phyloP scores from a whole-genome alignment of 768 basidiomycete species.

The Leucocoprinus sp. region DNA sequence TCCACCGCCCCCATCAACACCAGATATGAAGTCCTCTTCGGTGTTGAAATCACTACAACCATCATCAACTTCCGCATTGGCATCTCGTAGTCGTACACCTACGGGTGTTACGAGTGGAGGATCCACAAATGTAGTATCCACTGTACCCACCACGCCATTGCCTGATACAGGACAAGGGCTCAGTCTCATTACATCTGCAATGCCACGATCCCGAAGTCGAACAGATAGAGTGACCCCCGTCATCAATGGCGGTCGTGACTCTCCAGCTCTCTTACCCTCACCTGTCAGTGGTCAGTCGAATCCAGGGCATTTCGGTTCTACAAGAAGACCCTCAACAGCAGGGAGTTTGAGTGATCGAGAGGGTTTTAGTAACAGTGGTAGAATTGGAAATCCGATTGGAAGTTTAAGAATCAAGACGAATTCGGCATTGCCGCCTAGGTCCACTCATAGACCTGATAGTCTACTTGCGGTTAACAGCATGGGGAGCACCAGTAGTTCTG shows the following conservation, averaged over 20 bases:
- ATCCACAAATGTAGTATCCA: constrained; percentile 16
- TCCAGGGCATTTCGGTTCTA: constrained; percentile 1
- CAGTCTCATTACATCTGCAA: constrained; percentile 21
- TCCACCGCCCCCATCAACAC: constrained; percentile 8
- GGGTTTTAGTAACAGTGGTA: constrained; percentile 14
- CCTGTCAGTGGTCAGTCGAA: constrained; percentile 1
- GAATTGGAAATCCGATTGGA: constrained; percentile 8
- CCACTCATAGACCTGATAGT: constrained; percentile 59
- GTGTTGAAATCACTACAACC: constrained; percentile 12
- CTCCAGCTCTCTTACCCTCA: neutral
- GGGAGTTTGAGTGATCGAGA: constrained; percentile 18
- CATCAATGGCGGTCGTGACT: neutral
- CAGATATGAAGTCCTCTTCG: neutral
- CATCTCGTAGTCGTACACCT: constrained; percentile 22
- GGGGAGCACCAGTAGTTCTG: neutral
- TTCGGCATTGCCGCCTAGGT: constrained; percentile 44
- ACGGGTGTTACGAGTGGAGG: constrained; percentile 16
- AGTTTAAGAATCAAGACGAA: constrained; percentile 37
- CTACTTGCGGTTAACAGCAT: constrained; percentile 23
- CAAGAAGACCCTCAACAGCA: constrained; percentile 13
- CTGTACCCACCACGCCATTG: constrained; percentile 20
- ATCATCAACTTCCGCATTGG: constrained; percentile 5
- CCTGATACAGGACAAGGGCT: neutral
- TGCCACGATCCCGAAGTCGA: constrained; percentile 10
- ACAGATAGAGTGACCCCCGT: neutral